Evolutionary conservation across 2,329 filamentous ascomycete species (phyloP).

Genomic region (Arthrobotrys musiformis): DNA sequence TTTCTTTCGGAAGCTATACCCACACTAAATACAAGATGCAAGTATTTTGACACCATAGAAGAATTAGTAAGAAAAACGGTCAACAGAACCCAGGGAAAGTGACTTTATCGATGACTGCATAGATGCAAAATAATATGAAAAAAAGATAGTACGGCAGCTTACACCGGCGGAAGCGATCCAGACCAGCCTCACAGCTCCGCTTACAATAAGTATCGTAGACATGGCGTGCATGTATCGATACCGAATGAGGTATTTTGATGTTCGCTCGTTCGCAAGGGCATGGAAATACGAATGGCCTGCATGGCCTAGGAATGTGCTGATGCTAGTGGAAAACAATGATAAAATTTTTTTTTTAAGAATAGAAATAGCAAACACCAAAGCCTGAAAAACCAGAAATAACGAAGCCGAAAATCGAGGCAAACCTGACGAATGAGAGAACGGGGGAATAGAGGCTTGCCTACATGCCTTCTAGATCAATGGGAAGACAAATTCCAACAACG

Average conservation of each 20-base stretch:
- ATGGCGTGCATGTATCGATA: not conserved
- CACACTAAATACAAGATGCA: conserved; percentile 8
- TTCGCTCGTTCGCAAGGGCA: too few species aligned
- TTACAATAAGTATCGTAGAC: not conserved
- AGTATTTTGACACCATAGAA: not conserved
- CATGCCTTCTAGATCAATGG: too few species aligned
- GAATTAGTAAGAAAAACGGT: not conserved
- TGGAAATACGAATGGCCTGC: too few species aligned
- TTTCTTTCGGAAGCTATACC: not conserved
- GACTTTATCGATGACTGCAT: too few species aligned
- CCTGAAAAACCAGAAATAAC: not conserved
- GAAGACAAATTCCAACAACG: not conserved
- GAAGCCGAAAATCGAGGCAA: not conserved
- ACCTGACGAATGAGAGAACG: not conserved
- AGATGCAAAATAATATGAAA: too few species aligned
- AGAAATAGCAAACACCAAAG: not conserved
- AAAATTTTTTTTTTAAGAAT: not conserved
- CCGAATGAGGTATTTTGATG: not conserved
- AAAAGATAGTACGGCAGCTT: not conserved
- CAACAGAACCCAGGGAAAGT: conserved; percentile 1
- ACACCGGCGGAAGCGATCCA: not conserved
- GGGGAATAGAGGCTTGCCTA: not conserved
- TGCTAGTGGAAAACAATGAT: not conserved
- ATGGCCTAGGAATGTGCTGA: too few species aligned
- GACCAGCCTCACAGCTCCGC: conserved; percentile 1